phyloP scores from a whole-genome alignment of 2,329 filamentous ascomycete species.

The Pseudocercospora cruenta region DNA sequence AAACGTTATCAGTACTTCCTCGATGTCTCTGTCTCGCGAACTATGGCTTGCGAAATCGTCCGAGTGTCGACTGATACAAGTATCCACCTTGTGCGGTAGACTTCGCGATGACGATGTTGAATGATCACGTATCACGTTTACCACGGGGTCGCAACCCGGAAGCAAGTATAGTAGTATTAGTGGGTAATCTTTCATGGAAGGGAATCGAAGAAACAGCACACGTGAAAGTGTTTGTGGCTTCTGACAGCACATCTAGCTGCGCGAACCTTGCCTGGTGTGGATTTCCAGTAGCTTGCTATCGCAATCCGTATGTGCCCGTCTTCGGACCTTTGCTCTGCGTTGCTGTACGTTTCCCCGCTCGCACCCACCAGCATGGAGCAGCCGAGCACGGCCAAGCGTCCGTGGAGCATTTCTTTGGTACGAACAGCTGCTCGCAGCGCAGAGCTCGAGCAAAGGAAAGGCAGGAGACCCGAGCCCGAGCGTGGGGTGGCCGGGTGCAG shows the following conservation, averaged over 20 bases:
- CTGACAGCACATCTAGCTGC: not conserved
- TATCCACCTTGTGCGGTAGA: not conserved
- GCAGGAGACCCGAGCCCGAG: not conserved
- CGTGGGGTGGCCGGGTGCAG: not conserved
- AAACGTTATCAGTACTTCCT: slow-evolving; percentile 7
- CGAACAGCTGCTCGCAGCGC: slow-evolving; percentile 10
- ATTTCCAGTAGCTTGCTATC: slow-evolving; percentile 5
- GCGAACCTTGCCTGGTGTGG: not conserved
- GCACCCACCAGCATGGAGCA: not conserved
- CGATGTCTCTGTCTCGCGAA: not conserved
- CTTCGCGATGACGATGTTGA: not conserved
- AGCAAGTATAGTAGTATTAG: not conserved
- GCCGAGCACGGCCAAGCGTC: not conserved
- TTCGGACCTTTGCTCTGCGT: not conserved
- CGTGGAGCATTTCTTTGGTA: slow-evolving; percentile 4
- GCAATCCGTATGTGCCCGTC: slow-evolving; percentile 7
- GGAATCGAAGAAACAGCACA: not conserved
- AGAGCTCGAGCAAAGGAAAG: not conserved
- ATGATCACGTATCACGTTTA: slow-evolving; percentile 2
- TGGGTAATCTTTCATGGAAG: not conserved
- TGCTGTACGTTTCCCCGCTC: slow-evolving; percentile 2
- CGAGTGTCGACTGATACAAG: not conserved
- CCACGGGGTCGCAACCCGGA: not conserved
- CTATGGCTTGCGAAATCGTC: slow-evolving; percentile 1
- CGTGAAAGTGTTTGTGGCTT: slow-evolving; percentile 5